A percentile compares a stretch with the other conserved stretches of the same genome.
These are phyloP conservation scores for Termitomyces sp. DNA, from an alignment of 768 basidiomycete genomes.

Conservation along the genomic window DNA sequence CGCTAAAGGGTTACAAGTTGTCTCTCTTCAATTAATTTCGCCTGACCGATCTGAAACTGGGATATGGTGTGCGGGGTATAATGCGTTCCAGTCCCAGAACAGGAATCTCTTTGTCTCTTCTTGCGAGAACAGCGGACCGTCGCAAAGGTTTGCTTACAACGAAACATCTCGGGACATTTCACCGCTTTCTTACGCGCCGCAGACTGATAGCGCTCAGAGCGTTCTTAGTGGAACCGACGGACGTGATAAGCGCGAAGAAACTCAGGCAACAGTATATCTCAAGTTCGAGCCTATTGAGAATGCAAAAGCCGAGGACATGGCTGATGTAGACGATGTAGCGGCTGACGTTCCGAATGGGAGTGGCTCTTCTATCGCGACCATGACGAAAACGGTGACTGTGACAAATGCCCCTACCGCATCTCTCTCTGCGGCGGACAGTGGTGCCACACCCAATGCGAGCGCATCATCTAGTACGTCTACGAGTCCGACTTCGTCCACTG, in stretches of 20 bases:
- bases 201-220: slow-evolving; percentile 5
- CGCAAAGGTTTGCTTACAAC: slow-evolving; percentile 59
- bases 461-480: neutral
- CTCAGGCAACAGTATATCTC: slow-evolving; percentile 38
- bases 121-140: slow-evolving; percentile 24
- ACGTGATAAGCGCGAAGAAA: slow-evolving; percentile 19
- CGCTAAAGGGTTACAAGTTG: slow-evolving; percentile 18
- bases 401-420: slow-evolving; percentile 17
- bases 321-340: slow-evolving; percentile 4
- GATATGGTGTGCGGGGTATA: slow-evolving; percentile 50
- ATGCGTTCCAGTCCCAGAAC: neutral
- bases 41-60: slow-evolving; percentile 25
- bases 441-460: neutral
- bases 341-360: slow-evolving; percentile 7
- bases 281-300: slow-evolving; percentile 41
- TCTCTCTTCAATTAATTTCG: slow-evolving; percentile 29
- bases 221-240: slow-evolving; percentile 16
- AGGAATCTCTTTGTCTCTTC: slow-evolving; percentile 3
- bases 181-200: slow-evolving; percentile 40
- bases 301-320: slow-evolving; percentile 14
- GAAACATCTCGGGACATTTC: slow-evolving; percentile 37
- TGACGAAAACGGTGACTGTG: slow-evolving; percentile 20
- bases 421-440: slow-evolving; percentile 11
- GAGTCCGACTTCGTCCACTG: neutral
- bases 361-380: slow-evolving; percentile 18